A percentile compares a stretch with the other conserved stretches of the same genome.
phyloP scores from a whole-genome alignment of 1,284 basidiomycete genomes.

The Cystobasidium sp. region DNA sequence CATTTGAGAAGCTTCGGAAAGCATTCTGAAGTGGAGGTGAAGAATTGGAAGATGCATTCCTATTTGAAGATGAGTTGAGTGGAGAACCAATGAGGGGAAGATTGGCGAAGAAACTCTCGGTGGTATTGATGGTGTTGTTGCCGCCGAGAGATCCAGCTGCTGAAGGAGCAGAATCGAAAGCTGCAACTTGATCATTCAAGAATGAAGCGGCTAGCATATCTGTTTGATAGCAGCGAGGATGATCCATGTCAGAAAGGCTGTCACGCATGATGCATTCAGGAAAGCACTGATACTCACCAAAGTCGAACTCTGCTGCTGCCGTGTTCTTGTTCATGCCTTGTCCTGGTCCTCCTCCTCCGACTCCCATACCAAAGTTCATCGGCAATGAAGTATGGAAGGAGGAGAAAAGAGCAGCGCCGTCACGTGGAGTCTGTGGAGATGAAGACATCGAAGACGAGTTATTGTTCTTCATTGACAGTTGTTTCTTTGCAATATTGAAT shows the following conservation, averaged over 20 bases:
- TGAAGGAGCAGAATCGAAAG: slow-evolving; percentile 23
- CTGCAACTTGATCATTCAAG: slow-evolving; percentile 28
- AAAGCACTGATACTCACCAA: slow-evolving; percentile 10
- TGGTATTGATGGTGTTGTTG: not conserved
- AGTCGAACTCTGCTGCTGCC: slow-evolving; percentile 20
- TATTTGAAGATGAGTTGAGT: not conserved
- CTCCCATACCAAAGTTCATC: not conserved
- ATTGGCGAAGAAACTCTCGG: slow-evolving; percentile 3
- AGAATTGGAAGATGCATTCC: not conserved
- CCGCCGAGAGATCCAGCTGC: not conserved
- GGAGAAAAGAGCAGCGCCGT: slow-evolving; percentile 7
- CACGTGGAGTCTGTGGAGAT: slow-evolving; percentile 25
- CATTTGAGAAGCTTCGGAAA: slow-evolving; percentile 19
- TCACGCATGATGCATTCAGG: not conserved
- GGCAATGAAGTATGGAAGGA: not conserved
- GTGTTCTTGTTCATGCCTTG: slow-evolving; percentile 17
- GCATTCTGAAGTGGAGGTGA: slow-evolving; percentile 15
- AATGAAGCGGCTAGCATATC: slow-evolving; percentile 32
- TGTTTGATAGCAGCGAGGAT: slow-evolving; percentile 1
- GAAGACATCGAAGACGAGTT: not conserved
- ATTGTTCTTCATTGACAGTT: not conserved
- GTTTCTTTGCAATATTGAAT: not conserved
- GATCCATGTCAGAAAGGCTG: not conserved
- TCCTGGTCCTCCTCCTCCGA: not conserved
- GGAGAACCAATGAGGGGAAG: not conserved